phyloP scores from a whole-genome alignment of 148 eudicot genomes.

The Spergularia marina region DNA sequence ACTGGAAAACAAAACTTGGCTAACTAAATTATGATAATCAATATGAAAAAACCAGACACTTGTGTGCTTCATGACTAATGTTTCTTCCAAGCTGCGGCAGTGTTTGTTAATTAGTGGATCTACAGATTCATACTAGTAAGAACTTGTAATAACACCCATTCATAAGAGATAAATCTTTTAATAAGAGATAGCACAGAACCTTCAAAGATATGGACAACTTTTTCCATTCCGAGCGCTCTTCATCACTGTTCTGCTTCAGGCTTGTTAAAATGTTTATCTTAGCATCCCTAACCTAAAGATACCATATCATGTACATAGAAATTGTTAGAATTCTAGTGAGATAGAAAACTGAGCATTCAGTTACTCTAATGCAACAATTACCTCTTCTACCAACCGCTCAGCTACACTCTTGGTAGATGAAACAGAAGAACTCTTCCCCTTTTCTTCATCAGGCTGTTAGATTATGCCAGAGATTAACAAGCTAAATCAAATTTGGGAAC shows the following conservation, averaged over 20 bases:
- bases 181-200: constrained; percentile 33
- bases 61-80: background rate
- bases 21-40: background rate
- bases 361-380: constrained; percentile 21
- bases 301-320: constrained; percentile 3
- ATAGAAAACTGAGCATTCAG: background rate
- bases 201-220: constrained; percentile 63
- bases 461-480: background rate
- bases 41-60: background rate
- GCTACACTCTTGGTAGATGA: constrained; percentile 54
- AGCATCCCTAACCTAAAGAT: constrained; percentile 76
- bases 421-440: constrained; percentile 48
- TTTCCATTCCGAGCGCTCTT: constrained; percentile 73
- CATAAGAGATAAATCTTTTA: background rate
- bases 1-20: background rate
- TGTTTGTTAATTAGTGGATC: background rate
- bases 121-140: background rate
- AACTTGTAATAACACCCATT: too few species aligned
- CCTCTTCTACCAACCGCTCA: constrained; percentile 81
- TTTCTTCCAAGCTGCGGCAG: background rate
- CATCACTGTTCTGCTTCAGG: constrained; percentile 67
- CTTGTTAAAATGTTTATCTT: constrained; percentile 80
- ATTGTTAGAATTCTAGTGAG: background rate
- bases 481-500: background rate
- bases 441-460: constrained; percentile 69